A percentile compares a stretch with the other conserved stretches of the same genome.
These are phyloP conservation scores for Alternaria alternata DNA, from an alignment of 2,329 filamentous ascomycete species.

Conservation along the genomic window DNA sequence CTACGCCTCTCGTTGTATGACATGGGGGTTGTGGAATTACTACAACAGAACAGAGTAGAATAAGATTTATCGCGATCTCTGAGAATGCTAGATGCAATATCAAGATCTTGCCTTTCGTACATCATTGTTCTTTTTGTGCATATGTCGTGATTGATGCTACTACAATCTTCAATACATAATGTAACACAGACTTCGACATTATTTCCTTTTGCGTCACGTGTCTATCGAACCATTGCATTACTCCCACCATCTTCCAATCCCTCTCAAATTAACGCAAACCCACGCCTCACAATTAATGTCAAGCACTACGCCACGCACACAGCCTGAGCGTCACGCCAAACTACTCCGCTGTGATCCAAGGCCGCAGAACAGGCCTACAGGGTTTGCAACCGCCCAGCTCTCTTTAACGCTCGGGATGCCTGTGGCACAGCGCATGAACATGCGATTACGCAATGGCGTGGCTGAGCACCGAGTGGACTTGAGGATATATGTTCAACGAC, in stretches of 20 bases:
- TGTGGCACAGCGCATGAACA: neutral
- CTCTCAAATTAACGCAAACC: neutral
- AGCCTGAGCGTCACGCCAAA: conserved; percentile 4
- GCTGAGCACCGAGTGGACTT: neutral
- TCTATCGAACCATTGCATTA: neutral
- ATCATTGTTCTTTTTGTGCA: neutral
- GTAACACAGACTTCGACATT: neutral
- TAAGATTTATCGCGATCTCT: neutral
- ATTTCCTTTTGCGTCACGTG: neutral
- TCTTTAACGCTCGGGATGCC: neutral
- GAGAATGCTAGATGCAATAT: conserved; percentile 4
- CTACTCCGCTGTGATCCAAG: neutral
- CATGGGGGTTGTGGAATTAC: neutral
- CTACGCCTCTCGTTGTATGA: conserved; percentile 5
- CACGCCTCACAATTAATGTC: neutral
- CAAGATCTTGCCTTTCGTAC: neutral
- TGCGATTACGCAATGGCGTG: neutral
- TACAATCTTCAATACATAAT: neutral
- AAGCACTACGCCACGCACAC: neutral
- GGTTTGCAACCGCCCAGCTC: neutral
- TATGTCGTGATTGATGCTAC: neutral
- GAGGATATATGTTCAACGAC: neutral
- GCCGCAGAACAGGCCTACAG: neutral
- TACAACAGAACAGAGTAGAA: neutral
- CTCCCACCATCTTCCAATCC: neutral